Evolutionary conservation across 2,329 filamentous ascomycete species (phyloP).

Genomic region (Nemania diffusa): DNA sequence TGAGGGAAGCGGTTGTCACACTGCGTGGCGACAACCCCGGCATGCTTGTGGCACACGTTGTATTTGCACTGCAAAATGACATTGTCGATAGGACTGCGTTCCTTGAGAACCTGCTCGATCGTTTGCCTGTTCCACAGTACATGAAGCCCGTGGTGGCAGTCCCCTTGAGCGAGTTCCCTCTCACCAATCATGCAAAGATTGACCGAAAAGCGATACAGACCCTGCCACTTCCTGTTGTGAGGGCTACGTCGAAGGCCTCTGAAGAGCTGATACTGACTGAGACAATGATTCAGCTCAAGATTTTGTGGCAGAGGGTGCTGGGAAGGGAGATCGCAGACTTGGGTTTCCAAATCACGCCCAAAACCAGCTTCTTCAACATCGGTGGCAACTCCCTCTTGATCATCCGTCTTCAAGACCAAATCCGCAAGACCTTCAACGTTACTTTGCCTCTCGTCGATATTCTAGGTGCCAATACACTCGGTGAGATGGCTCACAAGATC

Average conservation of each 20-base stretch:
- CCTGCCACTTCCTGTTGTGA: slow-evolving; percentile 9
- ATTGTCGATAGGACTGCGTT: slow-evolving; percentile 19
- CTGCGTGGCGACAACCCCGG: slow-evolving; percentile 14
- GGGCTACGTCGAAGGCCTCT: too few species aligned
- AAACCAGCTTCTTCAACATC: slow-evolving; percentile 38
- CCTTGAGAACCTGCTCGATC: slow-evolving; percentile 19
- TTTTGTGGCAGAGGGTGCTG: neutral
- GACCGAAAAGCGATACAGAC: slow-evolving; percentile 28
- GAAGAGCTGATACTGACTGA: slow-evolving; percentile 1
- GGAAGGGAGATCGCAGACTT: too few species aligned
- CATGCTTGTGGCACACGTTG: slow-evolving; percentile 47
- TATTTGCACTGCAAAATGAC: slow-evolving; percentile 31
- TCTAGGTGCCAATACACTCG: slow-evolving; percentile 32
- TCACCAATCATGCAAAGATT: slow-evolving; percentile 30
- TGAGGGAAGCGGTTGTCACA: slow-evolving; percentile 32
- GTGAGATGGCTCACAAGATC: slow-evolving; percentile 32
- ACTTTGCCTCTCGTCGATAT: slow-evolving; percentile 27
- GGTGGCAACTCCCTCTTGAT: slow-evolving; percentile 40
- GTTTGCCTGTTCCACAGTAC: slow-evolving; percentile 31
- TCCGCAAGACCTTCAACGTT: slow-evolving; percentile 24
- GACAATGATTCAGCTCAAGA: slow-evolving; percentile 2
- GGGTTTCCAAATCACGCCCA: slow-evolving; percentile 4
- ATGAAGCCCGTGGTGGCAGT: slow-evolving; percentile 32
- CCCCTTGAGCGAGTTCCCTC: slow-evolving; percentile 27
- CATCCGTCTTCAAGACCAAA: slow-evolving; percentile 27